Conservation (phyloP, 169 alveolate genomes). For the Plasmodium gonderi region DNA sequence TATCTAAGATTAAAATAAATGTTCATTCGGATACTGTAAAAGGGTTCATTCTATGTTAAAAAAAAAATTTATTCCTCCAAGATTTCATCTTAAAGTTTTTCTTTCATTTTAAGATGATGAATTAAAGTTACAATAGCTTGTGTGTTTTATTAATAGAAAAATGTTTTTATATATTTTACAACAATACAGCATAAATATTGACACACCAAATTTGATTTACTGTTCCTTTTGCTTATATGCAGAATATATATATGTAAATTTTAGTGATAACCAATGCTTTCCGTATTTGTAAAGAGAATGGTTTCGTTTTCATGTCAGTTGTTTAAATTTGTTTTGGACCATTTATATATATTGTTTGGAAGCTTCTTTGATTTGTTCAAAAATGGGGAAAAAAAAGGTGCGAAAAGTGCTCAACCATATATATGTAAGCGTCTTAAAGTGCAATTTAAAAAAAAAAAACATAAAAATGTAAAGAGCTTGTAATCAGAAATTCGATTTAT, state of each 20-base stretch:
- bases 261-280: not conserved
- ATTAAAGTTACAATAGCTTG: not conserved
- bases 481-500: not conserved
- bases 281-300: not conserved
- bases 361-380: not conserved
- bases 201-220: not conserved
- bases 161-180: not conserved
- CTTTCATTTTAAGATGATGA: not conserved
- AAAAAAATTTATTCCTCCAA: not conserved
- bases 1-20: not conserved
- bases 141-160: not conserved
- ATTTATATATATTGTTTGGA: not conserved
- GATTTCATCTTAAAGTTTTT: not conserved
- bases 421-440: not conserved
- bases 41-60: not conserved
- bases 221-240: not conserved
- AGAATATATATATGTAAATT: not conserved
- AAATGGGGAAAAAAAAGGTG: not conserved
- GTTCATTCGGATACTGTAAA: not conserved
- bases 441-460: not conserved
- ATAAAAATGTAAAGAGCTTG: not conserved
- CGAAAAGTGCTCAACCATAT: not conserved
- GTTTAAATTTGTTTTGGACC: not conserved
- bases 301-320: not conserved
- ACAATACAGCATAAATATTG: not conserved